Base-by-base conservation (phyloP, 2,329 filamentous ascomycete genomes). In the Fusarium transvaalense region DNA sequence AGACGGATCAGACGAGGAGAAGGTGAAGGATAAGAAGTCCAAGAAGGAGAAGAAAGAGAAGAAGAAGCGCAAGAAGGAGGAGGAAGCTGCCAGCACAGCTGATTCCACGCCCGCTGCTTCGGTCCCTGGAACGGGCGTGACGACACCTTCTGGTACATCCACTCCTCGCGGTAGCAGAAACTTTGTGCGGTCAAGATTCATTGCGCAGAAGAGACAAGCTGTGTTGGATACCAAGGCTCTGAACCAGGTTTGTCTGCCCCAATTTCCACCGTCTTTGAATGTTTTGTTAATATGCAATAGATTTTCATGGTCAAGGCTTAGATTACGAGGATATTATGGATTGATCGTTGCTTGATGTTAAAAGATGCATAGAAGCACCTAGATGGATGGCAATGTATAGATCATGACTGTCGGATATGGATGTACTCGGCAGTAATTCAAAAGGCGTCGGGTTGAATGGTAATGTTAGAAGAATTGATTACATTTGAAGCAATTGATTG, bases 201-300 rank as follows among this genome's bases (percentile, higher is more conserved):
- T 98, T 74, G 91, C 91, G 58, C 92, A 96, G 73, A 98, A 98
- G 83, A 90, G 89, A 74, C 88, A 91, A 82, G 94, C 94, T 4
- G 87, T 94, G 61, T 86, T 93, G 82, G 92, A 97, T 78, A 86
- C 90, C 48, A 89, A 91, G 75, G 92, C 94, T 15, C 80, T 98
- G 75, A 95, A 94, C 78, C 94, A 97, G 89, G 92, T 94, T 81
- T 78, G 82, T 68, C 32, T 35, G 34, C 17, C 23, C 21, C 14
- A 10, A 90, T 92, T 76, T 81, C 15, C 37, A 25, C 21, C 39
- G 10, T 27, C 10, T 25, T 27, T 42, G 14, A 25, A 42, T 25
- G 15, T 38, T 19, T 35, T 43, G 15, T 61, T 72, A 56, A 68
- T 43, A n/a, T 15, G 32, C 39, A 4, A 15, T 66, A 89, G 88